A percentile compares a stretch with the other conserved stretches of the same genome.
Conservation (phyloP, 805 yeast genomes). For the Yarrowia keelungensis region DNA sequence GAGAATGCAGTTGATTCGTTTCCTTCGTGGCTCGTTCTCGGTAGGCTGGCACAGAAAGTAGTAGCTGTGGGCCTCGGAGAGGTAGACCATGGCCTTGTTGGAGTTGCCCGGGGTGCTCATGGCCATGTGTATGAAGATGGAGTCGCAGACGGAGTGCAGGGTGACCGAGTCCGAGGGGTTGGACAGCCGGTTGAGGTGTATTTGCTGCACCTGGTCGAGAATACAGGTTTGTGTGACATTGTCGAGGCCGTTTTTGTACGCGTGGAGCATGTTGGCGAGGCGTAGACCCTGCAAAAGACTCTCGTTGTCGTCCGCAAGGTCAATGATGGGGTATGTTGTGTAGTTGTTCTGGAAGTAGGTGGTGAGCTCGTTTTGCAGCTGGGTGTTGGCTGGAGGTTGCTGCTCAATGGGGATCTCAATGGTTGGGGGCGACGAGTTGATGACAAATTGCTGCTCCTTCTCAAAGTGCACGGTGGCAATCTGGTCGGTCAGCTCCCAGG, state of each 20-base stretch:
- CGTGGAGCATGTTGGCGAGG: constrained; percentile 15
- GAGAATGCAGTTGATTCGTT: constrained; percentile 25
- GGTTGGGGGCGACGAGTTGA: background rate
- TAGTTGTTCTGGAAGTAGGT: constrained; percentile 11
- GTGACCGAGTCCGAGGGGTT: constrained; percentile 8
- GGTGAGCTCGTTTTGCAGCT: background rate
- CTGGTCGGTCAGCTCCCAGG: constrained; percentile 21
- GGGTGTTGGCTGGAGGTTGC: background rate
- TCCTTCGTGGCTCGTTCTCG: background rate
- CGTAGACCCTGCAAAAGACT: background rate
- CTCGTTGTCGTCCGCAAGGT: constrained; percentile 13
- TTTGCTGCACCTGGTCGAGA: constrained; percentile 8
- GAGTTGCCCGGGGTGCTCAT: constrained; percentile 9
- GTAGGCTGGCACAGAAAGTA: background rate
- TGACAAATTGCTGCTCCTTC: constrained; percentile 6
- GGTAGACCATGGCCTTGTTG: constrained; percentile 12
- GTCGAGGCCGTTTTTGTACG: constrained; percentile 2
- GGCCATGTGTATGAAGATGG: constrained; percentile 24
- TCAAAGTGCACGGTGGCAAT: constrained; percentile 11
- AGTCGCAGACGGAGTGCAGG: constrained; percentile 14
- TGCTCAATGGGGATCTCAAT: background rate
- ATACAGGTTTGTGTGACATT: background rate
- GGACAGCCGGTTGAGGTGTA: constrained; percentile 17
- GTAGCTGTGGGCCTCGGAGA: constrained; percentile 26
- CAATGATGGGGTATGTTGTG: constrained; percentile 19